These are phyloP conservation scores for Stellera chamaejasme DNA, from an alignment of 345 rosid species.

Conservation along the genomic window DNA sequence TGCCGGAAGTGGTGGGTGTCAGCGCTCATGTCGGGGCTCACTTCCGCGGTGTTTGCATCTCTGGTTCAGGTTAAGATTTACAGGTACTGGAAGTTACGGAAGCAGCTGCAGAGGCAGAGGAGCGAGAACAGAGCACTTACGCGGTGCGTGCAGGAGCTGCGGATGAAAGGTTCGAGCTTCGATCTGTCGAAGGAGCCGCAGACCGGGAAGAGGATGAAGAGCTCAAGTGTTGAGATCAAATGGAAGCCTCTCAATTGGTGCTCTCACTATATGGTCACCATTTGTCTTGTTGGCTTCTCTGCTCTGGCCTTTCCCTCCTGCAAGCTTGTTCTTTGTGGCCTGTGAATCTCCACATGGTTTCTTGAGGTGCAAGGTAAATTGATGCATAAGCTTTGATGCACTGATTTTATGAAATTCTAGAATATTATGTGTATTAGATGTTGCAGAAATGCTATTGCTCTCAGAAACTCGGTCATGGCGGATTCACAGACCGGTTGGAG, in stretches of 20 bases:
- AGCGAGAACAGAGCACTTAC: constrained; percentile 56
- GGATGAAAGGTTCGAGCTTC: constrained; percentile 93
- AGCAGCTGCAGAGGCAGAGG: constrained; percentile 68
- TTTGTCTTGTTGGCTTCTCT: constrained; percentile 60
- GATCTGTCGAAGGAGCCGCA: constrained; percentile 83
- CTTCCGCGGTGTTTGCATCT: constrained; percentile 62
- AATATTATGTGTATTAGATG: background rate
- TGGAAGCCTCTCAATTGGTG: constrained; percentile 90
- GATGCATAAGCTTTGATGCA: background rate
- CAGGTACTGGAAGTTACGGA: constrained; percentile 62
- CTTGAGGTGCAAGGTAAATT: constrained; percentile 10
- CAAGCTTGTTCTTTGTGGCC: constrained; percentile 60
- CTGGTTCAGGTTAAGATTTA: constrained; percentile 65
- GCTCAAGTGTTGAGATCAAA: constrained; percentile 91
- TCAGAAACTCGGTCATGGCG: background rate
- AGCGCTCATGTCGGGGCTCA: constrained; percentile 33
- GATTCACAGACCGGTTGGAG: background rate
- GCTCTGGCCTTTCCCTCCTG: constrained; percentile 57
- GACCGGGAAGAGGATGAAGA: constrained; percentile 76
- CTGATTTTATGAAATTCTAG: background rate
- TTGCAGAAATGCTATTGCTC: background rate
- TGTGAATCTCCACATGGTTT: constrained; percentile 12
- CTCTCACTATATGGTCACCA: constrained; percentile 49
- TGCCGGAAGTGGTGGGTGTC: constrained; percentile 93
- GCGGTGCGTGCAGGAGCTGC: constrained; percentile 72